phyloP scores from a whole-genome alignment of 2,329 filamentous ascomycete genomes.

The Colletotrichum camelliae region DNA sequence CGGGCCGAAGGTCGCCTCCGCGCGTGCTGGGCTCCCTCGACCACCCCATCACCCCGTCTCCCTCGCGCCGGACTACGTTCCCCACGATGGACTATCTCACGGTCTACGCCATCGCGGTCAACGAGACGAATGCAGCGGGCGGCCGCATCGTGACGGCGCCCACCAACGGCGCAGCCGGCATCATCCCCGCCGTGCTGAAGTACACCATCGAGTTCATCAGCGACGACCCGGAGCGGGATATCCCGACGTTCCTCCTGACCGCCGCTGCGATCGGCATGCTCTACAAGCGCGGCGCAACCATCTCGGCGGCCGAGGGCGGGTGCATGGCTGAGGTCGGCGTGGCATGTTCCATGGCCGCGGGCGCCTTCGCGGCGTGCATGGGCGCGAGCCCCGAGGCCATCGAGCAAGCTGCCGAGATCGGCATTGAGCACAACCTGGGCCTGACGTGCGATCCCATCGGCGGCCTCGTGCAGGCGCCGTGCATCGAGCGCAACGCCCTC shows the following conservation, averaged over 20 bases:
- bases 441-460: slow-evolving; percentile 57
- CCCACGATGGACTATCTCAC: slow-evolving; percentile 56
- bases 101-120: slow-evolving; percentile 57
- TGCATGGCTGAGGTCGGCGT: slow-evolving; percentile 61
- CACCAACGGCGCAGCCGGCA: slow-evolving; percentile 56
- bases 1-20: slow-evolving; percentile 37
- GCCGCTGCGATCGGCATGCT: slow-evolving; percentile 57
- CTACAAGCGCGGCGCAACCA: slow-evolving; percentile 58
- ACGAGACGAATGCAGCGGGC: slow-evolving; percentile 57
- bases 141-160: slow-evolving; percentile 57
- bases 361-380: slow-evolving; percentile 56
- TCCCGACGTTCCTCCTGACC: slow-evolving; percentile 54
- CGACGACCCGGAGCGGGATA: slow-evolving; percentile 54
- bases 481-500: slow-evolving; percentile 56
- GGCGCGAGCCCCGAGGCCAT: slow-evolving; percentile 55
- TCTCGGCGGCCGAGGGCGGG: slow-evolving; percentile 55
- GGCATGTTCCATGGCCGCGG: slow-evolving; percentile 57
- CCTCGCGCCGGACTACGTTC: slow-evolving; percentile 50
- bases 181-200: slow-evolving; percentile 56
- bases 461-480: slow-evolving; percentile 55
- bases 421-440: slow-evolving; percentile 57
- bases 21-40: slow-evolving; percentile 50
- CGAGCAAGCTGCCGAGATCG: slow-evolving; percentile 57
- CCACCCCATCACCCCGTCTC: slow-evolving; percentile 52
- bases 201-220: slow-evolving; percentile 56